Evolutionary conservation across 352 stramenopile species (phyloP), one percentile per base, ranked within the genome.

Genomic region (Phytophthora macrochlamydospora): DNA sequence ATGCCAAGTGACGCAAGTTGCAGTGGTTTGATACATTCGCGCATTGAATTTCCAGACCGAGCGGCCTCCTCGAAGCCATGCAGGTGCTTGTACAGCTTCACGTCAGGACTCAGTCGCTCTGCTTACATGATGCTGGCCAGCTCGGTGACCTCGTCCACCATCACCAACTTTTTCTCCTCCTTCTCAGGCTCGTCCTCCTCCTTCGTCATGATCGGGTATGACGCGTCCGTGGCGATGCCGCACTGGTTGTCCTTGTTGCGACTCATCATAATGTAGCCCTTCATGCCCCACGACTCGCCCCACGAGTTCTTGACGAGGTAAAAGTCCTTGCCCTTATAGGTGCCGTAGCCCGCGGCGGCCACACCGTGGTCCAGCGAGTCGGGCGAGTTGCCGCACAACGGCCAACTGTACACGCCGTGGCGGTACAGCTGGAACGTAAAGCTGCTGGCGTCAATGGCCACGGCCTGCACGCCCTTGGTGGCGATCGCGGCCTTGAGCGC

Each of bases 251-350:
- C 78, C 60, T 92, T 89, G 65, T 89, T 83, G 55, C 89, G 85
- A 28, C 66, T 78, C 68, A 97, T 88, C 64, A 89, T 86, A 64
- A 97, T 93, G 76, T 96, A 97, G 38, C 91, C 91, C 40, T 96
- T 79, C 72, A 97, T 91, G 45, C 93, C 93, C 93, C 93, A 98
- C 35, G 62, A 73, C 9, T 73, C 64, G 18, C 85, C 81, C 95
- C 95, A 99, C 52, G 87, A 97, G 81, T 99, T 99, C 61, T 97
- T 91, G 32, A 99, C 81, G 38, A 97, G 78, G 90, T 92, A 98
- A 73, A 97, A 98, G 59, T 97, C 82, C 31, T 88, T 82, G 55
- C 91, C 83, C 59, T 96, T 94, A 58, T 73, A 77, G 3, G 65
- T 51, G 28, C 94, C 96, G 60, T 98, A 99, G 42, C 96, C 97